Conservation (phyloP, 2,329 filamentous ascomycete genomes). For the Hymenoscyphus fraxineus region DNA sequence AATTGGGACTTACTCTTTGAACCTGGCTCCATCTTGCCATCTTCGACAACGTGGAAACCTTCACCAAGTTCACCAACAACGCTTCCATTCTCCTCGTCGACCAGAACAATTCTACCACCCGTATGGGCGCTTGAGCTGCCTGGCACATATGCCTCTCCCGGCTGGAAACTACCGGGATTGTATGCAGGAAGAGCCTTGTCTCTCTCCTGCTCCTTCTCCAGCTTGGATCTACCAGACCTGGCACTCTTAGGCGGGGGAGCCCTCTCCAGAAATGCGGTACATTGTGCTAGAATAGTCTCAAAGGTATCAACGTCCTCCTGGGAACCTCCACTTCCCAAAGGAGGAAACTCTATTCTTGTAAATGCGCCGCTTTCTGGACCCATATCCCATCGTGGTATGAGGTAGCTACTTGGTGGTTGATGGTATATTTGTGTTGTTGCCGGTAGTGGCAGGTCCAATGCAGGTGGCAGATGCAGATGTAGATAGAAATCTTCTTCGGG, state of each 20-base stretch:
- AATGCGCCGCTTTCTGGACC: slow-evolving; percentile 86
- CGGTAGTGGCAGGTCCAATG: slow-evolving; percentile 88
- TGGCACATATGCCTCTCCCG: slow-evolving; percentile 72
- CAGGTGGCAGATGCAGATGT: slow-evolving; percentile 88
- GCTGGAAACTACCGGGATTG: slow-evolving; percentile 76
- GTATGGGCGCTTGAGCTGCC: slow-evolving; percentile 56
- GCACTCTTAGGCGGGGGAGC: slow-evolving; percentile 51
- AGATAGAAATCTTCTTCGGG: slow-evolving; percentile 93
- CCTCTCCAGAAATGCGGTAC: slow-evolving; percentile 89
- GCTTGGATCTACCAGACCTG: slow-evolving; percentile 25
- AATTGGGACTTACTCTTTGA: slow-evolving; percentile 68
- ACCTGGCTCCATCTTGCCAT: slow-evolving; percentile 72
- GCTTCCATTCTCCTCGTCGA: slow-evolving; percentile 94
- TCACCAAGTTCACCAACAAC: slow-evolving; percentile 89
- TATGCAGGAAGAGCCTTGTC: slow-evolving; percentile 51
- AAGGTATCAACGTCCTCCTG: slow-evolving; percentile 96
- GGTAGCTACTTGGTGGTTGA: slow-evolving; percentile 85
- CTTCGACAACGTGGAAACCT: slow-evolving; percentile 75
- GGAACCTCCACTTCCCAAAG: slow-evolving; percentile 66
- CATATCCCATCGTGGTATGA: slow-evolving; percentile 93
- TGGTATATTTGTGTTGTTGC: slow-evolving; percentile 97
- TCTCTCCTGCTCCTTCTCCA: slow-evolving; percentile 33
- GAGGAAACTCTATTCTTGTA: slow-evolving; percentile 86
- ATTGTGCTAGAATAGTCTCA: slow-evolving; percentile 96
- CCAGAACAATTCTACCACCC: slow-evolving; percentile 78